Conservation (phyloP, 495 filamentous ascomycete genomes). For the Lasiosphaeria ovina region DNA sequence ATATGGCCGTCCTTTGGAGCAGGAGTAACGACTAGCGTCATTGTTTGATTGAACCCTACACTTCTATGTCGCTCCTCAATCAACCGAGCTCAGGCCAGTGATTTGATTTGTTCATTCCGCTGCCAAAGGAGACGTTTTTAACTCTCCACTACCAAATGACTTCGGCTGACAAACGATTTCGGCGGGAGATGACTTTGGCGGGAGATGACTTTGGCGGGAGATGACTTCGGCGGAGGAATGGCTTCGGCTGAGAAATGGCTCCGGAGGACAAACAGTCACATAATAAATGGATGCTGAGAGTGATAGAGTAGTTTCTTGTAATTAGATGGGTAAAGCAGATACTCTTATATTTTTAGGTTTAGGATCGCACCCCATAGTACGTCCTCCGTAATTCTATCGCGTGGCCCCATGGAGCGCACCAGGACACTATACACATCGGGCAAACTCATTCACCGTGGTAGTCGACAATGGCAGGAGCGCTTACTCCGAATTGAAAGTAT, state of each 20-base stretch:
- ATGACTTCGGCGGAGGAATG: not conserved
- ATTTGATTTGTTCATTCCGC: not conserved
- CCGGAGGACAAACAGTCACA: not conserved
- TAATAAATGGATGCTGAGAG: not conserved
- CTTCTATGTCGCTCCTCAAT: not conserved
- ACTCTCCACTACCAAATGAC: not conserved
- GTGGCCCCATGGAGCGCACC: no score
- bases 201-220: no score
- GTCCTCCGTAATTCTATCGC: no score
- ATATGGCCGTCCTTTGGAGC: not conserved
- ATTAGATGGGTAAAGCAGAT: not conserved
- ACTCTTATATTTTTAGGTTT: no score
- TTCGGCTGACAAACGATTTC: not conserved
- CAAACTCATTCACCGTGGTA: no score
- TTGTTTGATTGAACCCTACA: not conserved
- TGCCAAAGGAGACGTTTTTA: not conserved
- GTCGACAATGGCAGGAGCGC: no score
- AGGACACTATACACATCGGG: no score
- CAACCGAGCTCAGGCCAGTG: not conserved
- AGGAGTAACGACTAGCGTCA: not conserved
- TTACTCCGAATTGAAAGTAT: no score
- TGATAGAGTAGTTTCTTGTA: not conserved
- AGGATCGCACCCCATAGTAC: no score
- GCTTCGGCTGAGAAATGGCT: not conserved
- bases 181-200: no score